Conservation (phyloP, 2,329 filamentous ascomycete genomes). For the Incumbomyces delicatus region DNA sequence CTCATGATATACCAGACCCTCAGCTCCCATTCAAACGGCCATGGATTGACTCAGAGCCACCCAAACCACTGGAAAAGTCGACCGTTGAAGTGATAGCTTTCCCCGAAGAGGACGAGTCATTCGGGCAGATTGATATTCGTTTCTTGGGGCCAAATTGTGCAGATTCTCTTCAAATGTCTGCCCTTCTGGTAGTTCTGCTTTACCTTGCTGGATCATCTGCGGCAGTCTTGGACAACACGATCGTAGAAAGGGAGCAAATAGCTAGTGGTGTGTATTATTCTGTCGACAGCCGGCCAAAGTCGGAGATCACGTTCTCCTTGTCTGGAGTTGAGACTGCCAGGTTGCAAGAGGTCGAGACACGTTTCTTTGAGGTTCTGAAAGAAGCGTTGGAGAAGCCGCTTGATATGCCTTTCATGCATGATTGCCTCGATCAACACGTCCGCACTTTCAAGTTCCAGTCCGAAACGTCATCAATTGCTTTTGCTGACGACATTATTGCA, state of each 20-base stretch:
- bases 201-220: constrained; percentile 92
- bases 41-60: constrained; percentile 80
- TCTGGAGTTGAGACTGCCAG: constrained; percentile 81
- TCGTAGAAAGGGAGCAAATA: constrained; percentile 88
- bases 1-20: constrained; percentile 67
- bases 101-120: constrained; percentile 91
- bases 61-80: constrained; percentile 61
- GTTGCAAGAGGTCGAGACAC: constrained; percentile 71
- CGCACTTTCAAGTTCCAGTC: constrained; percentile 74
- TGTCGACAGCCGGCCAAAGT: constrained; percentile 69
- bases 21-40: constrained; percentile 72
- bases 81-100: constrained; percentile 75
- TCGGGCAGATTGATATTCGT: constrained; percentile 73
- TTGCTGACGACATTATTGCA: constrained; percentile 74
- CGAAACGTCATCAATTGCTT: constrained; percentile 71
- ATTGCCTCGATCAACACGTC: constrained; percentile 73
- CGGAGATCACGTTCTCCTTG: constrained; percentile 75
- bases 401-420: constrained; percentile 81
- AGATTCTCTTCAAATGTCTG: constrained; percentile 57
- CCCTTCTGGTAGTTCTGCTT: constrained; percentile 67
- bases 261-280: constrained; percentile 75
- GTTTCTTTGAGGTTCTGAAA: constrained; percentile 72
- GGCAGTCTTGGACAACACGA: constrained; percentile 77
- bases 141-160: constrained; percentile 80
- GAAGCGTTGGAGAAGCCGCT: constrained; percentile 71